Conservation (phyloP, 2,329 filamentous ascomycete species). For the Phoma sp. region DNA sequence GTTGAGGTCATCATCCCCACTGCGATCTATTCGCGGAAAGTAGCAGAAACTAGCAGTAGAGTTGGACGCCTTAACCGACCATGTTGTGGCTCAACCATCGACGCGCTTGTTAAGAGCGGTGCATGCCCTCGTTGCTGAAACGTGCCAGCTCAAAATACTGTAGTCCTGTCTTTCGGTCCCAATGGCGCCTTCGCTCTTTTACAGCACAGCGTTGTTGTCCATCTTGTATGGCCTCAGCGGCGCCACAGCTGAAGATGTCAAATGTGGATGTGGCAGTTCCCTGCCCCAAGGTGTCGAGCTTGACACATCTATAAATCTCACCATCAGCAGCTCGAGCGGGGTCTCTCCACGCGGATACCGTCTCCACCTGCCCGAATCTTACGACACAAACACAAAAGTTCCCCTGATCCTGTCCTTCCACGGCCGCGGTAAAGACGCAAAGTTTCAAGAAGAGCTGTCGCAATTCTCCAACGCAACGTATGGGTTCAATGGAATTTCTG, state of each 20-base stretch:
- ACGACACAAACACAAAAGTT: conserved; percentile 45
- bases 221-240: not conserved
- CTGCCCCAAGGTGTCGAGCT: conserved; percentile 28
- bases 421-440: conserved; percentile 48
- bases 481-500: conserved; percentile 53
- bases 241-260: not conserved
- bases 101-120: conserved; percentile 5
- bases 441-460: conserved; percentile 51
- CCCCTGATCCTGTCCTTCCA: conserved; percentile 59
- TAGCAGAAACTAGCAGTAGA: conserved; percentile 5
- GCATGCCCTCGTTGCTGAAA: not conserved
- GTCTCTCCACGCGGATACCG: conserved; percentile 43
- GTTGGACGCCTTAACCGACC: conserved; percentile 11
- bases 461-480: conserved; percentile 54
- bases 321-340: conserved; percentile 38
- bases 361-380: conserved; percentile 50
- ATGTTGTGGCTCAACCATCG: conserved; percentile 1
- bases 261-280: conserved; percentile 22
- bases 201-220: not conserved
- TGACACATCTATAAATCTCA: conserved; percentile 32
- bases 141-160: not conserved
- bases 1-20: not conserved
- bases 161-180: not conserved
- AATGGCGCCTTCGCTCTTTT: not conserved
- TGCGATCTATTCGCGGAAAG: not conserved